A percentile compares a stretch with the other conserved stretches of the same genome.
phyloP scores from a whole-genome alignment of 1,284 basidiomycete genomes.

The Apiotrichum gamsii region DNA sequence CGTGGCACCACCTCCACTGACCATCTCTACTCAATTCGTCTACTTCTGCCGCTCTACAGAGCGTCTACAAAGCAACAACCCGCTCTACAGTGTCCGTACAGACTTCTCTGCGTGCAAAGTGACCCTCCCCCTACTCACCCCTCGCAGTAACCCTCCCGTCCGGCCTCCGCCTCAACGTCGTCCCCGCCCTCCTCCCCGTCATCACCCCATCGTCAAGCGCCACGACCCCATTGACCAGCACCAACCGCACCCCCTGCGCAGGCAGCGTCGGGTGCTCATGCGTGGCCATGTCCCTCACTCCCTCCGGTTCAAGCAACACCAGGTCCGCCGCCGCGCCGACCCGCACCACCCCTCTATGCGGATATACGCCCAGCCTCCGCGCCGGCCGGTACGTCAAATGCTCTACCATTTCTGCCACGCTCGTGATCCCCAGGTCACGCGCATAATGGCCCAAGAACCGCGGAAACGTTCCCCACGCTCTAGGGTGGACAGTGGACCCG shows the following conservation, averaged over 20 bases:
- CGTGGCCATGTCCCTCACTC: slow-evolving; percentile 32
- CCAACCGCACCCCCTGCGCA: slow-evolving; percentile 33
- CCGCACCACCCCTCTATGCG: slow-evolving; percentile 30
- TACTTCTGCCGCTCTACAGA: too few species aligned
- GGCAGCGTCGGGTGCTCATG: slow-evolving; percentile 28
- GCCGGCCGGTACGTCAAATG: slow-evolving; percentile 45
- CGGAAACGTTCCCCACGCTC: slow-evolving; percentile 41
- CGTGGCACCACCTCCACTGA: too few species aligned
- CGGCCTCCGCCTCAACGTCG: slow-evolving; percentile 45
- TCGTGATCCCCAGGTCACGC: slow-evolving; percentile 24
- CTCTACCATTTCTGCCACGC: slow-evolving; percentile 34
- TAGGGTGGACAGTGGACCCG: slow-evolving; percentile 30
- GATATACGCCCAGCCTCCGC: slow-evolving; percentile 37
- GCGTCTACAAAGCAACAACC: too few species aligned
- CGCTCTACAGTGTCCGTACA: too few species aligned
- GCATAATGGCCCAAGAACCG: slow-evolving; percentile 39
- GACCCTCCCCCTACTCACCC: not conserved
- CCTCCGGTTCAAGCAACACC: slow-evolving; percentile 39
- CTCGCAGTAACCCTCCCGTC: slow-evolving; percentile 36
- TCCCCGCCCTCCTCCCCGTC: slow-evolving; percentile 32
- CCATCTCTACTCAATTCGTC: too few species aligned
- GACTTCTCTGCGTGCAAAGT: too few species aligned
- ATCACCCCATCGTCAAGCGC: slow-evolving; percentile 33
- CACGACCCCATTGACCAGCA: slow-evolving; percentile 39
- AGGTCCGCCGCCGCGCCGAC: slow-evolving; percentile 39